These are phyloP conservation scores for Sporobolomyces roseus DNA, from an alignment of 768 basidiomycete species.

Conservation along the genomic window DNA sequence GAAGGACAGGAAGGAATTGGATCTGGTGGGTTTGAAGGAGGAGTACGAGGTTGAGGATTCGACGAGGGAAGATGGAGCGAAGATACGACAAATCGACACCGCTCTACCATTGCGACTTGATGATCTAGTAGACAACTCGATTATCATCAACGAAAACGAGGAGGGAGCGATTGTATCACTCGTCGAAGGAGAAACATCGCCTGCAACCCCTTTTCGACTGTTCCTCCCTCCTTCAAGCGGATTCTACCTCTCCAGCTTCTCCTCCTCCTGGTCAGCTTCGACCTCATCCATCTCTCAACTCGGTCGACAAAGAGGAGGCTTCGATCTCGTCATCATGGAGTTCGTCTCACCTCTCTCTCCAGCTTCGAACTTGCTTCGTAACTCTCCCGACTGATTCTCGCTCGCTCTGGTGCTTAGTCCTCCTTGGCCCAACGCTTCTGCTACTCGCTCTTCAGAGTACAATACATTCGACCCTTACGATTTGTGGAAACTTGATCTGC, in stretches of 20 bases:
- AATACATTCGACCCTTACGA: conserved; percentile 39
- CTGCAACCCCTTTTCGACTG: conserved; percentile 3
- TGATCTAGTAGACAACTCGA: conserved; percentile 1
- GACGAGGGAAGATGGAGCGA: too few species aligned
- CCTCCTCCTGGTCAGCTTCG: conserved; percentile 17
- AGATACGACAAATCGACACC: not conserved
- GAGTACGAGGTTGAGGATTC: too few species aligned
- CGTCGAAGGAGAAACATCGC: too few species aligned
- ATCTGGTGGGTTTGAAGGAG: not conserved
- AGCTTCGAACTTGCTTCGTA: too few species aligned
- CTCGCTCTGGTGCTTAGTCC: conserved; percentile 23
- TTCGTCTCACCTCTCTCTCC: conserved; percentile 2
- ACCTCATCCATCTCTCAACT: not conserved
- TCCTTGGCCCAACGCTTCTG: conserved; percentile 38
- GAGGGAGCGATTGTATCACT: too few species aligned
- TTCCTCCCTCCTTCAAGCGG: conserved; percentile 29
- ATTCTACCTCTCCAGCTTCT: conserved; percentile 24
- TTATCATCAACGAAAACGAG: not conserved
- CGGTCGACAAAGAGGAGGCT: not conserved
- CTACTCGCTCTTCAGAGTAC: conserved; percentile 19
- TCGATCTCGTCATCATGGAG: conserved; percentile 32
- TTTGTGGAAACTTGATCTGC: conserved; percentile 32
- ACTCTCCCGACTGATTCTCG: not conserved
- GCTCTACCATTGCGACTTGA: not conserved
- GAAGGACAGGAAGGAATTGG: not conserved